These are phyloP conservation scores for Gamsiella multidivaricata DNA, from an alignment of 192 early-diverging fungal genomes.

Conservation along the genomic window DNA sequence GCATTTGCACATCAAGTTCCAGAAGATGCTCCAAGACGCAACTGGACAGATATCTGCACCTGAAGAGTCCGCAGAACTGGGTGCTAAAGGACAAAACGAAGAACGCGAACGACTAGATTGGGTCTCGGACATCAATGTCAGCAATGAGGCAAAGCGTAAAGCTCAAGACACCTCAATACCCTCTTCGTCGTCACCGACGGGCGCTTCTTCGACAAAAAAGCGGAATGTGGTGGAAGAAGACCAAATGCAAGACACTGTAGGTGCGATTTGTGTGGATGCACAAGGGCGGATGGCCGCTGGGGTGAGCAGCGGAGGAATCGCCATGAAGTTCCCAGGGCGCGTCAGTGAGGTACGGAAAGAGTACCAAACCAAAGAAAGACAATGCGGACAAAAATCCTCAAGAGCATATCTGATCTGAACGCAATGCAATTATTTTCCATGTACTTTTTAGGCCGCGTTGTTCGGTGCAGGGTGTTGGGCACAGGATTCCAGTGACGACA, in stretches of 20 bases:
- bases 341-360: conserved; percentile 87
- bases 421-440: too few species aligned
- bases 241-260: conserved; percentile 83
- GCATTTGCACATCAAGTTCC: neutral
- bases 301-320: conserved; percentile 90
- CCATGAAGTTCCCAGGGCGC: conserved; percentile 84
- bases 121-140: too few species aligned
- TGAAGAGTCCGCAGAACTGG: too few species aligned
- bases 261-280: conserved; percentile 80
- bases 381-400: neutral
- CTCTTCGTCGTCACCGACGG: too few species aligned
- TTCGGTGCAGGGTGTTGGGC: conserved; percentile 89
- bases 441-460: conserved; percentile 87
- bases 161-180: too few species aligned
- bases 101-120: too few species aligned
- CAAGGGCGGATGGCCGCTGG: conserved; percentile 74
- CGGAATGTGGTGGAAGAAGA: conserved; percentile 6
- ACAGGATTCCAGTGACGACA: conserved; percentile 47
- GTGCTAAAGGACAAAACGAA: too few species aligned
- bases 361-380: neutral
- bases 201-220: neutral
- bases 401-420: too few species aligned
- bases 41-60: too few species aligned
- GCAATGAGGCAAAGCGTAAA: too few species aligned
- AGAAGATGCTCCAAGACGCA: conserved; percentile 6